These are phyloP conservation scores for Mycena pura DNA, from an alignment of 768 basidiomycete genomes.

Conservation along the genomic window DNA sequence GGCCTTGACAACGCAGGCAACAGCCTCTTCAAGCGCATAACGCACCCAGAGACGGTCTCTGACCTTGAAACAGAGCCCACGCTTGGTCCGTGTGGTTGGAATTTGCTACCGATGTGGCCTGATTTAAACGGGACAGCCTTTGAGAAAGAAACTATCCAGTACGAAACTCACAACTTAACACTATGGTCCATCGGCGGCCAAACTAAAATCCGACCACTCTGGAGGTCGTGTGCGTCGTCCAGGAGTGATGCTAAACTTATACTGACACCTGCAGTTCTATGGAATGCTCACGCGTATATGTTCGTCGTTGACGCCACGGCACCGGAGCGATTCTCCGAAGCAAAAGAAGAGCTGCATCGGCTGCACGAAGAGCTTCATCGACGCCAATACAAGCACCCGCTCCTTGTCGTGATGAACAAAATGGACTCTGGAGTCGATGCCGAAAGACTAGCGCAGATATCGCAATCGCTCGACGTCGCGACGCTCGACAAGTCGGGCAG, in stretches of 20 bases:
- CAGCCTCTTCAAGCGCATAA: constrained; percentile 36
- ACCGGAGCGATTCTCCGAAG: constrained; percentile 52
- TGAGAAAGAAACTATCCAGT: constrained; percentile 57
- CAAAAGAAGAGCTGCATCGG: constrained; percentile 46
- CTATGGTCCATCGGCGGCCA: constrained; percentile 64
- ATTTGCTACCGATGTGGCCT: not conserved
- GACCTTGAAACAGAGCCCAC: constrained; percentile 32
- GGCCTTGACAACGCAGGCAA: constrained; percentile 39
- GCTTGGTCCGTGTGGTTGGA: constrained; percentile 34
- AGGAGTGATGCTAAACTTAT: not conserved
- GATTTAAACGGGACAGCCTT: not conserved
- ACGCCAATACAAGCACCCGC: constrained; percentile 30
- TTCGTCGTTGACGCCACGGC: constrained; percentile 59
- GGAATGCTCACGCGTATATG: constrained; percentile 53
- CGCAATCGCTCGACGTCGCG: not conserved
- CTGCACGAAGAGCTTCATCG: constrained; percentile 45
- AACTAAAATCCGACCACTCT: constrained; percentile 52
- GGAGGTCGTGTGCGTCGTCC: constrained; percentile 23
- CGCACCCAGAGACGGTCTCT: constrained; percentile 29
- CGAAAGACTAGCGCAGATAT: not conserved
- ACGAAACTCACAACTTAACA: constrained; percentile 57
- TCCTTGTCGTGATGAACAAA: constrained; percentile 10
- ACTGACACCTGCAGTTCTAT: not conserved
- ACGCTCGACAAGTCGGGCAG: not conserved
- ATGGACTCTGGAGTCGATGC: not conserved